Evolutionary conservation across 805 yeast genomes (phyloP).

Genomic region (Diddensiella santjacobensis): DNA sequence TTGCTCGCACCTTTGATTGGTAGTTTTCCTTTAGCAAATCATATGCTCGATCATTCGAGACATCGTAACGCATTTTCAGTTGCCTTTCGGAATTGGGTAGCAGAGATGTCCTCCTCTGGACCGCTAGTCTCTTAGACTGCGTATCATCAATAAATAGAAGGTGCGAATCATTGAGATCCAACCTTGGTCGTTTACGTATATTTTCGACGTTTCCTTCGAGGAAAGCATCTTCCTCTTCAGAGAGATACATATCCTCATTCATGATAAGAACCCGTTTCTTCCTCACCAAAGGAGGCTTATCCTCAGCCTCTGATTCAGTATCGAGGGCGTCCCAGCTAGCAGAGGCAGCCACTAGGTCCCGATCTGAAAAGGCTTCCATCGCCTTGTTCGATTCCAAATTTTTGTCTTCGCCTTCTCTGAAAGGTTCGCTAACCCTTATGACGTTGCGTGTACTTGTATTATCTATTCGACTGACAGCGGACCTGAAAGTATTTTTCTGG

Average conservation of each 20-base stretch:
- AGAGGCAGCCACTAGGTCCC: conserved; percentile 51
- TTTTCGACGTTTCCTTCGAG: conserved; percentile 57
- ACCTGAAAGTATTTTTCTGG: conserved; percentile 49
- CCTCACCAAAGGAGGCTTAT: not conserved
- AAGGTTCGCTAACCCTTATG: not conserved
- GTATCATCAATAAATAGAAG: conserved; percentile 58
- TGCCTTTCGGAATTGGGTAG: conserved; percentile 53
- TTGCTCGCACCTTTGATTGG: conserved; percentile 87
- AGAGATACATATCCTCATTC: conserved; percentile 21
- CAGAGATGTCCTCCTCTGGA: conserved; percentile 17
- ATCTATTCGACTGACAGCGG: not conserved
- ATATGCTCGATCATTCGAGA: conserved; percentile 86
- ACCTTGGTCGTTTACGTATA: conserved; percentile 31
- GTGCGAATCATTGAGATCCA: conserved; percentile 87
- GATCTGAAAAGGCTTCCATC: conserved; percentile 15
- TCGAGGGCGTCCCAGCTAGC: conserved; percentile 74
- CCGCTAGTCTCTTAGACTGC: conserved; percentile 4
- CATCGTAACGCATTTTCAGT: conserved; percentile 61
- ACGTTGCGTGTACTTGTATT: not conserved
- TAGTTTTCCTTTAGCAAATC: conserved; percentile 79
- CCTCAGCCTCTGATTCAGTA: conserved; percentile 1
- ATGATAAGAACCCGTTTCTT: not conserved
- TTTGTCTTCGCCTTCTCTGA: not conserved
- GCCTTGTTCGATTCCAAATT: not conserved
- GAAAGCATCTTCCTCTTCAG: conserved; percentile 56